Evolutionary conservation across 2,329 filamentous ascomycete species (phyloP).

Genomic region (Ophiostoma pallidulum): DNA sequence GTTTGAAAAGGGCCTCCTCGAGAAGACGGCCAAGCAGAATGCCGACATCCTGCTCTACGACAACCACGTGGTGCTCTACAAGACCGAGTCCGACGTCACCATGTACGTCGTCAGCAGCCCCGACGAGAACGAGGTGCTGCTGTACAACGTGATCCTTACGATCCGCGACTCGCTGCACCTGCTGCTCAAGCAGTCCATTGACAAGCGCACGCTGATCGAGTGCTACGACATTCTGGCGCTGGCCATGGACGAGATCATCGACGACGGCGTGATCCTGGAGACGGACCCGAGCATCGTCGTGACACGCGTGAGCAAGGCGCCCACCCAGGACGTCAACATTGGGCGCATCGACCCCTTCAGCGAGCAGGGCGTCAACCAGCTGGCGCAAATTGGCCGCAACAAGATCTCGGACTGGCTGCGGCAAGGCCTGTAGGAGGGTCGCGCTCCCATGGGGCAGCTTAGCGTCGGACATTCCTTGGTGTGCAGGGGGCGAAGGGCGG

Average conservation of each 20-base stretch:
- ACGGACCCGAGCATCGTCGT: conserved; percentile 93
- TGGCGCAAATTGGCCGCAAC: conserved; percentile 87
- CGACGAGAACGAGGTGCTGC: conserved; percentile 92
- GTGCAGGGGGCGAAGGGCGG: too few species aligned
- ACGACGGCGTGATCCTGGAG: conserved; percentile 94
- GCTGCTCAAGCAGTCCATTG: conserved; percentile 91
- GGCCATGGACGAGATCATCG: conserved; percentile 88
- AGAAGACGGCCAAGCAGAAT: conserved; percentile 91
- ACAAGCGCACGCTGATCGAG: conserved; percentile 95
- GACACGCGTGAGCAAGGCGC: conserved; percentile 84
- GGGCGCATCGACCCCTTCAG: conserved; percentile 84
- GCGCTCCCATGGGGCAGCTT: too few species aligned
- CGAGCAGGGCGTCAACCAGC: conserved; percentile 89
- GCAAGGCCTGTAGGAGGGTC: conserved; percentile 55
- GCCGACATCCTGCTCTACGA: conserved; percentile 97
- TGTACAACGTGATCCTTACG: conserved; percentile 92
- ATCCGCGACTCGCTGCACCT: conserved; percentile 83
- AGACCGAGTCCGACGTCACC: conserved; percentile 96
- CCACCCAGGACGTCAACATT: conserved; percentile 81
- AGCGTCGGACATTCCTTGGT: too few species aligned
- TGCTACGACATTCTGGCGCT: conserved; percentile 96
- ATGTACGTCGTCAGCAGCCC: conserved; percentile 80
- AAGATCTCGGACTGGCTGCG: conserved; percentile 86
- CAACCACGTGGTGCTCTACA: conserved; percentile 92
- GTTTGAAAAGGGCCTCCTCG: conserved; percentile 90